A percentile compares a stretch with the other conserved stretches of the same genome.
These are phyloP conservation scores for Metschnikowia vanudenii DNA, from an alignment of 805 yeast genomes.

Conservation along the genomic window DNA sequence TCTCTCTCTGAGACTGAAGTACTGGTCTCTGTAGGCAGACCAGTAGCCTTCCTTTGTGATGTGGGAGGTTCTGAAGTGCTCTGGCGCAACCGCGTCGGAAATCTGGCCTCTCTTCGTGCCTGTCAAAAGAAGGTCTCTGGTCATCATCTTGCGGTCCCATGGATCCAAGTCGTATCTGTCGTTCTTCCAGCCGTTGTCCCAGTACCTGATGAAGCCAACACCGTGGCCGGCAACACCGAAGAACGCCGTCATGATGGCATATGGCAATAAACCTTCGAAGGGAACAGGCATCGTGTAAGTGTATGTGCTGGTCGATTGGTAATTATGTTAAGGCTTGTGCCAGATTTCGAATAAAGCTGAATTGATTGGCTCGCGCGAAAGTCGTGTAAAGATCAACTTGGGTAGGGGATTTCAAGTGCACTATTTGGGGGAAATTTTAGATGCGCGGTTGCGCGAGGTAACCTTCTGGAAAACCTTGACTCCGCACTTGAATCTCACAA, in stretches of 20 bases:
- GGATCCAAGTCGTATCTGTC: slow-evolving; percentile 44
- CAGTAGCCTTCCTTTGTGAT: slow-evolving; percentile 38
- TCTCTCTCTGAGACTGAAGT: slow-evolving; percentile 46
- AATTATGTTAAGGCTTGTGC: not conserved
- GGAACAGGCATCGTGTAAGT: slow-evolving; percentile 49
- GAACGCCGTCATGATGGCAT: slow-evolving; percentile 45
- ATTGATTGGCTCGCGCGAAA: slow-evolving; percentile 22
- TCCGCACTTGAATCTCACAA: no score
- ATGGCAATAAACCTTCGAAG: slow-evolving; percentile 47
- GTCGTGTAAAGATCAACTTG: slow-evolving; percentile 14
- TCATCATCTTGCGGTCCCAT: slow-evolving; percentile 52
- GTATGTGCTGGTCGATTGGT: slow-evolving; percentile 10
- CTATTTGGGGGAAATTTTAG: no score
- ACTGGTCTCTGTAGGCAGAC: slow-evolving; percentile 48
- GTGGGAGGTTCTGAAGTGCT: slow-evolving; percentile 67
- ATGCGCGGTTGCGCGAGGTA: no score
- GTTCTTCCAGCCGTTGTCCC: slow-evolving; percentile 50
- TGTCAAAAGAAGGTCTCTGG: slow-evolving; percentile 74
- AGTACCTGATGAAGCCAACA: slow-evolving; percentile 43
- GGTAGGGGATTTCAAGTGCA: no score
- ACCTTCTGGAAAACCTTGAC: not conserved
- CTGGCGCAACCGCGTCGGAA: slow-evolving; percentile 69
- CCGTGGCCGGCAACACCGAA: slow-evolving; percentile 48
- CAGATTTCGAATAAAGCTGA: slow-evolving; percentile 8
- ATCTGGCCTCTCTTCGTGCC: slow-evolving; percentile 71